Conservation (phyloP, 768 basidiomycete species). For the Cystobasidium ongulense region DNA sequence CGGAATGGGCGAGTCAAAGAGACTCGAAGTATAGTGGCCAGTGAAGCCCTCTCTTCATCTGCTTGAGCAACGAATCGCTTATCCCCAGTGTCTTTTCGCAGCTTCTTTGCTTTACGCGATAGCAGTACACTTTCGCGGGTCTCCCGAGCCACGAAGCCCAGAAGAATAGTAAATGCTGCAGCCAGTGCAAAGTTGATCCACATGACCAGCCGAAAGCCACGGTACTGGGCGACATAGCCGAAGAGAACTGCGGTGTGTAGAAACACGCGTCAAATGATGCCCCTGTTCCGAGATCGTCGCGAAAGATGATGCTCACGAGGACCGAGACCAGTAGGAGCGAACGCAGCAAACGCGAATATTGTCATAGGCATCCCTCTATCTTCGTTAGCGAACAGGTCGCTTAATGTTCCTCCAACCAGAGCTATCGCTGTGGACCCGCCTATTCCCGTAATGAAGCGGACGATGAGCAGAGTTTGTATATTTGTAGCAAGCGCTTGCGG, state of each 20-base stretch:
- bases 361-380: slow-evolving; percentile 26
- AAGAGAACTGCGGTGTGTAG: slow-evolving; percentile 53
- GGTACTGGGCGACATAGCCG: slow-evolving; percentile 50
- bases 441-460: slow-evolving; percentile 26
- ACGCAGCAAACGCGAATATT: background rate
- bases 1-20: slow-evolving; percentile 32
- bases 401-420: slow-evolving; percentile 25
- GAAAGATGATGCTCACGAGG: background rate
- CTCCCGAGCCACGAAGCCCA: slow-evolving; percentile 59
- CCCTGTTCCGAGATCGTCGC: background rate
- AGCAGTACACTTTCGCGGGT: slow-evolving; percentile 67
- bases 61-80: slow-evolving; percentile 56
- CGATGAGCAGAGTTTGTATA: slow-evolving; percentile 28
- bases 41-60: slow-evolving; percentile 56
- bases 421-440: slow-evolving; percentile 15
- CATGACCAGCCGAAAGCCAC: slow-evolving; percentile 62
- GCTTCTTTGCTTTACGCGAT: slow-evolving; percentile 55
- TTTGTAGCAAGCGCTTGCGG: slow-evolving; percentile 28
- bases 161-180: slow-evolving; percentile 51
- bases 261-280: background rate
- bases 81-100: slow-evolving; percentile 62
- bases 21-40: slow-evolving; percentile 61
- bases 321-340: slow-evolving; percentile 17
- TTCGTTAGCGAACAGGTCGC: slow-evolving; percentile 19
- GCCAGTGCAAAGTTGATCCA: slow-evolving; percentile 49